Conservation (phyloP, 1,139 yeast species). For the Suhomyces kunorum region DNA sequence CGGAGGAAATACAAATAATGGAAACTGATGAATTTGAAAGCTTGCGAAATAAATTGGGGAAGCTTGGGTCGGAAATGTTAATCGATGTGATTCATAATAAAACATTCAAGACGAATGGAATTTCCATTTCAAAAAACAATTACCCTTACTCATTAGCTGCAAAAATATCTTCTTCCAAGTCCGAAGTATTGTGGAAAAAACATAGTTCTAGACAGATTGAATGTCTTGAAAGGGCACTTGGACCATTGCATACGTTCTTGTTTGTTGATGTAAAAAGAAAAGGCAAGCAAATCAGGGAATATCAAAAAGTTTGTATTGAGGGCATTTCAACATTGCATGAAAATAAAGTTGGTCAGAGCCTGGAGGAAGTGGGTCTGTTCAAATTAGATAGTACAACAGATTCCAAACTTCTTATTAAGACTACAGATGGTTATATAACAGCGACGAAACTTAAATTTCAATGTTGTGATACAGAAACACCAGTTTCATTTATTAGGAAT, state of each 20-base stretch:
- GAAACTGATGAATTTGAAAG: conserved; percentile 43
- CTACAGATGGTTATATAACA: conserved; percentile 44
- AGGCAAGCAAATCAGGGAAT: conserved; percentile 27
- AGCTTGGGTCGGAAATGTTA: conserved; percentile 61
- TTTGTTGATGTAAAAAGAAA: conserved; percentile 31
- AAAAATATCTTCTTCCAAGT: conserved; percentile 47
- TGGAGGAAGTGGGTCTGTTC: conserved; percentile 46
- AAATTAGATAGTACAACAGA: conserved; percentile 20
- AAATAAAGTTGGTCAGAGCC: conserved; percentile 1
- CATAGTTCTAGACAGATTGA: conserved; percentile 41
- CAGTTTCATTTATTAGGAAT: conserved; percentile 41
- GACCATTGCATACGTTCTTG: conserved; percentile 56
- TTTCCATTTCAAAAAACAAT: conserved; percentile 17
- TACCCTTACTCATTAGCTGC: conserved; percentile 56
- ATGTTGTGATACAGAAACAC: conserved; percentile 49
- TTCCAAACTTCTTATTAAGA: conserved; percentile 37
- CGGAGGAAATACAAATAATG: conserved; percentile 41
- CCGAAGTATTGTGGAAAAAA: conserved; percentile 48
- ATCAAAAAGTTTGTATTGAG: conserved; percentile 51
- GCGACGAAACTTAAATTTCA: conserved; percentile 51
- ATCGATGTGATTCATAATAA: conserved; percentile 41
- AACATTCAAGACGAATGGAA: conserved; percentile 24
- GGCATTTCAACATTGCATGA: conserved; percentile 25
- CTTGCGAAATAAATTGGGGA: conserved; percentile 53
- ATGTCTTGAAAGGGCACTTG: conserved; percentile 56